Percentiles rank a stretch among this genome's conserved stretches.
These are phyloP conservation scores for Bipolaris victoriae DNA, from an alignment of 2,329 filamentous ascomycete genomes.

Conservation along the genomic window DNA sequence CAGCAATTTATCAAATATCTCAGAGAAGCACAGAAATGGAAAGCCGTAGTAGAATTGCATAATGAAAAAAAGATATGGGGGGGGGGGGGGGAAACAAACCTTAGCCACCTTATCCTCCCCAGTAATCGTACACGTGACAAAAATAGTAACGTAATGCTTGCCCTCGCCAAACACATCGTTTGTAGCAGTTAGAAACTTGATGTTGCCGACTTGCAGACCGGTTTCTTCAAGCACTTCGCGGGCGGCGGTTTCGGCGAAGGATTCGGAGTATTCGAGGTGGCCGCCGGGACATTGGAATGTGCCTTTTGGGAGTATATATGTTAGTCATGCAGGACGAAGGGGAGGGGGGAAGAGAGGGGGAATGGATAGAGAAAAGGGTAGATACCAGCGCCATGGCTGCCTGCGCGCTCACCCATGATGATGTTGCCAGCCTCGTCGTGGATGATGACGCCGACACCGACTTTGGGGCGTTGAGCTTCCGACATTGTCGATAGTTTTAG, in stretches of 20 bases:
- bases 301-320: slow-evolving; percentile 39
- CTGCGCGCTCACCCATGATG: slow-evolving; percentile 56
- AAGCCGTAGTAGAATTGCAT: no score
- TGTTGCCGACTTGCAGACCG: slow-evolving; percentile 57
- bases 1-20: no score
- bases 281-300: slow-evolving; percentile 75
- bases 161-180: slow-evolving; percentile 69
- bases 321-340: no score
- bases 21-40: no score
- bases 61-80: no score
- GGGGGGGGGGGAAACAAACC: slow-evolving; percentile 50
- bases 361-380: no score
- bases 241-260: slow-evolving; percentile 65
- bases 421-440: slow-evolving; percentile 52
- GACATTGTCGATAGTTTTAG: slow-evolving; percentile 16
- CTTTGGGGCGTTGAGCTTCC: slow-evolving; percentile 39
- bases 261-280: slow-evolving; percentile 74
- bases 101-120: slow-evolving; percentile 58
- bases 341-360: neutral
- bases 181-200: slow-evolving; percentile 65
- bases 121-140: slow-evolving; percentile 62
- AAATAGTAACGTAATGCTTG: slow-evolving; percentile 79
- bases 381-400: slow-evolving; percentile 56
- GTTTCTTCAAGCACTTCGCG: slow-evolving; percentile 77
- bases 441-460: slow-evolving; percentile 60